Evolutionary conservation across 2,329 filamentous ascomycete species (phyloP).

Genomic region (Sclerotinia borealis): DNA sequence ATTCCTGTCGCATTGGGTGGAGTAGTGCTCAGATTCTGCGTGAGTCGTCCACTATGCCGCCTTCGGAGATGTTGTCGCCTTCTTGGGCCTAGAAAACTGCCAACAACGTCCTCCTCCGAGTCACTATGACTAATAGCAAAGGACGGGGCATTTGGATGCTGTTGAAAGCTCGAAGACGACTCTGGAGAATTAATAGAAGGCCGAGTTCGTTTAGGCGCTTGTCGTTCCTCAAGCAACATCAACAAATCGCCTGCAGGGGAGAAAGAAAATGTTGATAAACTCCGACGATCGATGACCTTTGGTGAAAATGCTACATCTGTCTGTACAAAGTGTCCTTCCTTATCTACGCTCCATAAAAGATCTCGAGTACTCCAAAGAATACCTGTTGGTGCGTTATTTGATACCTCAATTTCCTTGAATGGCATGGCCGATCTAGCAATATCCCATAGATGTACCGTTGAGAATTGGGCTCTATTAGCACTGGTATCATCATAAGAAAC

Average conservation of each 20-base stretch:
- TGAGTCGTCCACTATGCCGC: conserved; percentile 40
- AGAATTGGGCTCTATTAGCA: conserved; percentile 48
- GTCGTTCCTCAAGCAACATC: conserved; percentile 56
- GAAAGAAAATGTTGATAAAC: conserved; percentile 55
- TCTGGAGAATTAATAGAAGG: conserved; percentile 30
- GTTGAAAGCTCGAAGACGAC: conserved; percentile 21
- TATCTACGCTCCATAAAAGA: conserved; percentile 59
- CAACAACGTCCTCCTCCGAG: conserved; percentile 58
- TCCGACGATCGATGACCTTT: conserved; percentile 55
- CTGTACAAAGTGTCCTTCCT: conserved; percentile 56
- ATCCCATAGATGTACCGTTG: conserved; percentile 61
- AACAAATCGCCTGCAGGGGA: conserved; percentile 53
- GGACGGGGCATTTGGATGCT: conserved; percentile 44
- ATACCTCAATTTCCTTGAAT: conserved; percentile 59
- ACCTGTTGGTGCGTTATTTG: conserved; percentile 50
- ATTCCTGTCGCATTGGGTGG: conserved; percentile 38
- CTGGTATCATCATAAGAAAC: conserved; percentile 55
- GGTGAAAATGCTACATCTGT: conserved; percentile 60
- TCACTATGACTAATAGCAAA: conserved; percentile 55
- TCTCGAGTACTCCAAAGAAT: conserved; percentile 60
- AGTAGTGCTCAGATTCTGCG: conserved; percentile 46
- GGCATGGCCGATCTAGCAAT: conserved; percentile 61
- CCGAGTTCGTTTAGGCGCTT: conserved; percentile 40
- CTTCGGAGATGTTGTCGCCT: conserved; percentile 38
- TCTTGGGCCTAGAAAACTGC: conserved; percentile 50